These are phyloP conservation scores for Neurospora crassa DNA, from an alignment of 2,329 filamentous ascomycete species.

Conservation along the genomic window DNA sequence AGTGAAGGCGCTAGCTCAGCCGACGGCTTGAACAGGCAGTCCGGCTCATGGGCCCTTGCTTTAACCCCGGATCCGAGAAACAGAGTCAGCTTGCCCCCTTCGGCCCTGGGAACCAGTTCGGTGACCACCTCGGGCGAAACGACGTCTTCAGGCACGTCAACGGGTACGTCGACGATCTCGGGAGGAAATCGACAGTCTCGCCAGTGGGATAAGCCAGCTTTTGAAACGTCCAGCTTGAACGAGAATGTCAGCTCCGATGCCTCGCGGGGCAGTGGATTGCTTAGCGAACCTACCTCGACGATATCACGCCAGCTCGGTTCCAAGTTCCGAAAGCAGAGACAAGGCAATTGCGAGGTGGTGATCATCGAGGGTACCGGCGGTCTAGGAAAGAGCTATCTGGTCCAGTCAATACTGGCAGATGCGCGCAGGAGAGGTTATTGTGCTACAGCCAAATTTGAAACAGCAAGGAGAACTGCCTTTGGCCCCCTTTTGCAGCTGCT, in stretches of 20 bases:
- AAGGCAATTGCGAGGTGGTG: constrained; percentile 55
- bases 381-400: constrained; percentile 55
- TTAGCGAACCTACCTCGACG: constrained; percentile 37
- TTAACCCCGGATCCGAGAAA: constrained; percentile 31
- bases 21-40: constrained; percentile 40
- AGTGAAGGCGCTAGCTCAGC: constrained; percentile 51
- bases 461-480: constrained; percentile 49
- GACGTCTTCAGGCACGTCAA: constrained; percentile 37
- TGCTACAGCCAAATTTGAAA: constrained; percentile 57
- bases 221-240: constrained; percentile 36
- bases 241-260: constrained; percentile 34
- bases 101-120: constrained; percentile 29
- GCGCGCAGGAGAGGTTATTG: constrained; percentile 54
- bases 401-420: constrained; percentile 53
- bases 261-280: constrained; percentile 29
- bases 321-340: constrained; percentile 49
- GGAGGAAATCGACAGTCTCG: constrained; percentile 29
- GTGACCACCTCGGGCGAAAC: constrained; percentile 35
- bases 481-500: constrained; percentile 55
- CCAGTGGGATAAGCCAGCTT: constrained; percentile 40
- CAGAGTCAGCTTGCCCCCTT: constrained; percentile 30
- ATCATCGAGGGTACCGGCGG: constrained; percentile 52
- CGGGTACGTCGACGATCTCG: constrained; percentile 30
- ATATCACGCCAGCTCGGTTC: constrained; percentile 45
- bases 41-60: constrained; percentile 40